Base-by-base conservation (phyloP, 2,329 filamentous ascomycete species). In the Karstenula rhodostoma region DNA sequence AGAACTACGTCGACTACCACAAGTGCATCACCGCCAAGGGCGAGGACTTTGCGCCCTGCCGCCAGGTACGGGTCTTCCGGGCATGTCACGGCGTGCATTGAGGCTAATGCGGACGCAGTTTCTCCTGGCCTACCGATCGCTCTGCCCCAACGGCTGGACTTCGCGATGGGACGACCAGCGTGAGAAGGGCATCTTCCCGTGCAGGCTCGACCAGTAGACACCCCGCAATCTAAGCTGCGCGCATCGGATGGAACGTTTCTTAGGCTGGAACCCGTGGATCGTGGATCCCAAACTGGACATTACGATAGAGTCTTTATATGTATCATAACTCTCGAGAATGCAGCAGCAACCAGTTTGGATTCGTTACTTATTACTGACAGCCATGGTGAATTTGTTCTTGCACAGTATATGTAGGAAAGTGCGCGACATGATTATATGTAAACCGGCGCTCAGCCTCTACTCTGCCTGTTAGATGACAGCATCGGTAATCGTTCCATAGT, bases 1-100 rank as follows among this genome's bases (percentile, higher is more conserved):
- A 99, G 83, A 99, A 99, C 89, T 99, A 99, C 85, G 95, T 99
- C 85, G 95, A 99, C 84, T 98, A 99, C 88, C 92, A 99, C 90
- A 99, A 99, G 89, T 99, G 95, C 87, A 93, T 97, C 83, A 86
- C 90, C 79, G 94, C 94, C 84, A 98, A 98, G 89, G 94, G 94
- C 83, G 94, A 98, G 86, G 94, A 97, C 79, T 98, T 98, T 82
- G 90, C 92, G 74, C 94, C 94, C 69, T 98, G 94, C 91, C 90
- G 90, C 78, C 94, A 97, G 90, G 94, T 97, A 89, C 69, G 66
- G 43, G 29, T 6, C 22, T 42, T 4, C 13, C 4, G n/a, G 25
- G 22, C 33, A 22, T 12, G 12, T 10, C 9, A 9, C 33, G 50
- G 42, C 22, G n/a, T n/a, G 33, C n/a, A 44, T 50, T 46, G 50